Percentiles rank a stretch among this genome's conserved stretches.
Conservation (phyloP, 164 flowering plant genomes). For the Protea cynaroides region DNA sequence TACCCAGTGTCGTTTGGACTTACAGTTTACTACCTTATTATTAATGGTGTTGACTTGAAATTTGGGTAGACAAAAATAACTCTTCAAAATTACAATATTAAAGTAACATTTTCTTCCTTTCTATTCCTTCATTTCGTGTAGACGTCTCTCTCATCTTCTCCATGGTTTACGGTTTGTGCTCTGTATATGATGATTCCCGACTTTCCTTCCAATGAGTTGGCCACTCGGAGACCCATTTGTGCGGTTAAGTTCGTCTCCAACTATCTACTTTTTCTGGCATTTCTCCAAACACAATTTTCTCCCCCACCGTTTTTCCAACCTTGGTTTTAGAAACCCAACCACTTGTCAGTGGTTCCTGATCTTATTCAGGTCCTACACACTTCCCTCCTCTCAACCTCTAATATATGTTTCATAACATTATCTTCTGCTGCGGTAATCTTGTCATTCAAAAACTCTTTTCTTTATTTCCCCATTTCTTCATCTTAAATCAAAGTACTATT, state of each 20-base stretch:
- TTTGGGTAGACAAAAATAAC: too few species aligned
- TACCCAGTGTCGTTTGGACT: too few species aligned
- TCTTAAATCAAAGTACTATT: too few species aligned
- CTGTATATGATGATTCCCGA: slow-evolving; percentile 5
- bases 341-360: neutral
- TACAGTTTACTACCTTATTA: too few species aligned
- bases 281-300: slow-evolving; percentile 13
- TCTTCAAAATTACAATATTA: too few species aligned
- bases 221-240: neutral
- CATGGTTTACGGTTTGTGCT: too few species aligned
- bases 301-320: slow-evolving; percentile 1
- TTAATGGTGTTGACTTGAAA: too few species aligned
- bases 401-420: slow-evolving; percentile 24
- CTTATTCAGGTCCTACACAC: slow-evolving; percentile 11
- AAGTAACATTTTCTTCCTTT: too few species aligned
- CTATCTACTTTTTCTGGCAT: slow-evolving; percentile 10
- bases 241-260: neutral
- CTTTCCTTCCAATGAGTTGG: neutral
- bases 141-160: too few species aligned
- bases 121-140: too few species aligned
- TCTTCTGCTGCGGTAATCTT: slow-evolving; percentile 32
- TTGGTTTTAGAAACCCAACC: neutral
- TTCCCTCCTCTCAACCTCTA: slow-evolving; percentile 26
- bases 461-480: slow-evolving; percentile 25
- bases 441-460: slow-evolving; percentile 29